These are phyloP conservation scores for Spongiforma sp. DNA, from an alignment of 1,284 basidiomycete species.

Conservation along the genomic window DNA sequence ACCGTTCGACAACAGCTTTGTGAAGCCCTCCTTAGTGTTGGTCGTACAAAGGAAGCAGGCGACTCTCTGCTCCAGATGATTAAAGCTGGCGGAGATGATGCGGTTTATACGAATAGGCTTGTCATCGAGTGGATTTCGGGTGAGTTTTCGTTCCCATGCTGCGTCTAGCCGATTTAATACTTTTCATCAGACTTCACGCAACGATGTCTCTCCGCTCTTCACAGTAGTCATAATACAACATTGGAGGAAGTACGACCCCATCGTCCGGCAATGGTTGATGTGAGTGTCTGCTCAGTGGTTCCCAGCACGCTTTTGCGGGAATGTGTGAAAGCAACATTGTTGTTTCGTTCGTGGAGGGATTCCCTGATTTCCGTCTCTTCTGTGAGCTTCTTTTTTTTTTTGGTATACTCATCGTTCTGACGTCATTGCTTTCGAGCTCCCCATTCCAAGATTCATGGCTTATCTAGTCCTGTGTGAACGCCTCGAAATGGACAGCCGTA, in stretches of 20 bases:
- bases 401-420: background rate
- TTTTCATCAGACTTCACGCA: background rate
- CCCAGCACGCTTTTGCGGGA: background rate
- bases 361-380: background rate
- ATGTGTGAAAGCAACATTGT: background rate
- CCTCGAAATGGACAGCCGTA: background rate
- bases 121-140: background rate
- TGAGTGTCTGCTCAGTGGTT: background rate
- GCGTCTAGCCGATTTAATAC: background rate
- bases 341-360: background rate
- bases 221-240: background rate
- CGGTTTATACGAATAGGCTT: background rate
- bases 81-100: background rate
- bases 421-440: background rate
- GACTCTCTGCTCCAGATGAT: background rate
- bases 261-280: background rate
- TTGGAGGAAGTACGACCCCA: background rate
- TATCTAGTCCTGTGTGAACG: background rate
- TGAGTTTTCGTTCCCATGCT: background rate
- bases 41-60: background rate
- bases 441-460: background rate
- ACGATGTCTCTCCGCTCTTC: background rate
- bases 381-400: background rate
- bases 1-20: background rate
- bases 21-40: background rate